These are phyloP conservation scores for Candida stauntonica DNA, from an alignment of 805 yeast species.

Conservation along the genomic window DNA sequence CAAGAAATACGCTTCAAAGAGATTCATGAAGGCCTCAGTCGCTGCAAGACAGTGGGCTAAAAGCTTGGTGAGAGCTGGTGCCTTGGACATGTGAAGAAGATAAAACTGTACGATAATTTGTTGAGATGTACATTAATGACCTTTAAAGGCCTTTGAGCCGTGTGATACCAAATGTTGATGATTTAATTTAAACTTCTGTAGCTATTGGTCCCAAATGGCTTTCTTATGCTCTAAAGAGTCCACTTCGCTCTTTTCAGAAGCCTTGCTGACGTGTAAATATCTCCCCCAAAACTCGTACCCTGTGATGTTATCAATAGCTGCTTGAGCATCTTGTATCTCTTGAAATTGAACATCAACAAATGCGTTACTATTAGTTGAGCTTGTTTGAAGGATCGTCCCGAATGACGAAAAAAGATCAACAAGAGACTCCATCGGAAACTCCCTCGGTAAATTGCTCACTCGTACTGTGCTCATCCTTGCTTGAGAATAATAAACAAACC, in stretches of 20 bases:
- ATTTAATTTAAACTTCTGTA: no score
- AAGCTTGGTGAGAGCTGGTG: constrained; percentile 30
- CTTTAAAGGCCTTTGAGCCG: no score
- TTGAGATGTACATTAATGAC: no score
- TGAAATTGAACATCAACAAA: constrained; percentile 23
- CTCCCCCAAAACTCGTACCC: constrained; percentile 19
- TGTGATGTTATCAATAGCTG: constrained; percentile 24
- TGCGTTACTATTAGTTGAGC: constrained; percentile 1
- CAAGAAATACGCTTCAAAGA: constrained; percentile 86
- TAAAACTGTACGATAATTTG: no score
- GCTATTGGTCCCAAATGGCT: constrained; percentile 20
- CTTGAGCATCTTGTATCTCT: constrained; percentile 22
- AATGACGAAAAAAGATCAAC: constrained; percentile 20
- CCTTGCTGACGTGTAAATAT: constrained; percentile 20
- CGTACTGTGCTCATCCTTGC: constrained; percentile 14
- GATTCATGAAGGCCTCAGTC: constrained; percentile 80
- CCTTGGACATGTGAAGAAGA: constrained; percentile 6
- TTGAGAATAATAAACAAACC: no score
- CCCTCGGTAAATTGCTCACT: constrained; percentile 20
- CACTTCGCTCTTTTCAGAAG: constrained; percentile 8
- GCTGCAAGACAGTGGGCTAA: constrained; percentile 83
- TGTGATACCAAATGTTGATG: no score
- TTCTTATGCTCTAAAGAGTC: constrained; percentile 8
- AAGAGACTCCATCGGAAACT: constrained; percentile 8
- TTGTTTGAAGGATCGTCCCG: constrained; percentile 20